Evolutionary conservation across 2,329 filamentous ascomycete species (phyloP).

Genomic region (Xylaria sp.): DNA sequence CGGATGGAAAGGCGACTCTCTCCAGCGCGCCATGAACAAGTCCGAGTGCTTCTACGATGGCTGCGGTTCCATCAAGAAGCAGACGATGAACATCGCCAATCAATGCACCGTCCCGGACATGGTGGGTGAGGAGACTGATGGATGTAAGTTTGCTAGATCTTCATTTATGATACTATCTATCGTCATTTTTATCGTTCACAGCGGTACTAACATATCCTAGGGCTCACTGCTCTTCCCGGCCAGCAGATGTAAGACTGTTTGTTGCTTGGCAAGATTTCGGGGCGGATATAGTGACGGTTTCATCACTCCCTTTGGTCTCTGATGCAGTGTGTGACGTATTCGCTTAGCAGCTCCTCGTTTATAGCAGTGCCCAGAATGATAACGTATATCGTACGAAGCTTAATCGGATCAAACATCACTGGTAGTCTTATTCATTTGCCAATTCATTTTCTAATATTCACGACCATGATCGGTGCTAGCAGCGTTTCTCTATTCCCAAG

Average conservation of each 20-base stretch:
- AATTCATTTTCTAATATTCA: too few relatives aligned
- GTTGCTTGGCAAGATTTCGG: neutral
- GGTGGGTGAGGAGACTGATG: constrained; percentile 40
- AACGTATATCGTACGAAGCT: too few relatives aligned
- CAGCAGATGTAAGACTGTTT: constrained; percentile 23
- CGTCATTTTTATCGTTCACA: too few relatives aligned
- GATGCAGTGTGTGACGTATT: constrained; percentile 13
- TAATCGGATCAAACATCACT: too few relatives aligned
- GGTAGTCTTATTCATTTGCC: too few relatives aligned
- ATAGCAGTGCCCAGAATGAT: neutral
- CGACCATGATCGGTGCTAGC: too few relatives aligned
- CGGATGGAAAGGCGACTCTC: constrained; percentile 42
- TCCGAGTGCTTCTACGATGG: constrained; percentile 50
- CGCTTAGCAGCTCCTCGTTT: neutral
- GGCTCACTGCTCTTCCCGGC: constrained; percentile 34
- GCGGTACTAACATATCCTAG: constrained; percentile 29
- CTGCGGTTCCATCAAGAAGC: constrained; percentile 43
- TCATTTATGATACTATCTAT: too few relatives aligned
- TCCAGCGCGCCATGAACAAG: constrained; percentile 46
- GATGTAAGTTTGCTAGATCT: constrained; percentile 42
- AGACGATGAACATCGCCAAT: constrained; percentile 40
- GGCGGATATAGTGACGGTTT: neutral
- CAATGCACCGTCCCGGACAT: constrained; percentile 41
- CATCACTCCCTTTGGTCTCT: too few relatives aligned
- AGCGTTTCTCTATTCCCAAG: too few relatives aligned